Evolutionary conservation across 306 rosid genomes (phyloP), one percentile per base, ranked within the genome.

Genomic region (Lablab purpureus): DNA sequence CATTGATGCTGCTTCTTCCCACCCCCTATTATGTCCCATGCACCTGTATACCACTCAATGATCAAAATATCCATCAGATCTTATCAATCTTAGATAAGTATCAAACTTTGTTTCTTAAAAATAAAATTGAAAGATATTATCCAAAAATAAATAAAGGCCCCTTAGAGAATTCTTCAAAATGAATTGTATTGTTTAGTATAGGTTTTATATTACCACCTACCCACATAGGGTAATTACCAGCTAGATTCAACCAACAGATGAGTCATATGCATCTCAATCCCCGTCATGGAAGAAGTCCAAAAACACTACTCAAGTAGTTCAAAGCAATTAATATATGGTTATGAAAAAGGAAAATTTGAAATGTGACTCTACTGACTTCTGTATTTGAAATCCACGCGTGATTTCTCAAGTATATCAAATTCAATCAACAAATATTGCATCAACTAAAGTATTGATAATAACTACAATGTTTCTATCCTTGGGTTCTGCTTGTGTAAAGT

Each of bases 1-100:
- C 95, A 92, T 90, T 80, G 99, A 95, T 75, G 99, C 97, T 10
- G 99, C 99, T 86, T 95, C 97, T 80, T 95, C 99, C 97, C 97
- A 95, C 13, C 99, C 99, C 84, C 82, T 89, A 80, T 95, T 95
- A 84, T 95, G 99, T 80, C 99, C 99, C 97, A 94, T 92, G 87
- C 99, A 94, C 99, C 99, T 94, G 87, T 41, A 76, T 49, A 77
- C 70, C 73, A 66, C 76, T 74, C 59, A 83, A 82, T 66, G 52
- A 68, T 51, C 55, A 81, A 65, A n/a, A 75, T n/a, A 67, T 79
- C 71, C 63, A 63, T 71, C 62, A 66, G 30, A 60, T 22, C 18
- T 64, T n/a, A 63, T 66, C 50, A 22, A 71, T 34, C 30, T 34
- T 46, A 60, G 46, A 4, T 54, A 72, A 54, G 54, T 22, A 43